phyloP scores from a whole-genome alignment of 108 stramenopile genomes.

The Mediolabrus comicus region DNA sequence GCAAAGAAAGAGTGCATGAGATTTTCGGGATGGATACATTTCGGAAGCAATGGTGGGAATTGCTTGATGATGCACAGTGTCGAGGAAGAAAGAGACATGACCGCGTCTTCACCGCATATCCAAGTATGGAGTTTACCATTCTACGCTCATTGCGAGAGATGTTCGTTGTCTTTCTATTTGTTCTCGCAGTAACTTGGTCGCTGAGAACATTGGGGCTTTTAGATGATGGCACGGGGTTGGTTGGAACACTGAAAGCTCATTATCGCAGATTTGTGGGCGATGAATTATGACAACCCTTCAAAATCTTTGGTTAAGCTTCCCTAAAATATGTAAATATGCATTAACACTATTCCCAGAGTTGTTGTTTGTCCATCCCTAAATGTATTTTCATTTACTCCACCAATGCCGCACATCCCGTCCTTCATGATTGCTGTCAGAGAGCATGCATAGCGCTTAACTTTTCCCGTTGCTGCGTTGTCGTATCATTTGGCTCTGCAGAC shows the following conservation, averaged over 20 bases:
- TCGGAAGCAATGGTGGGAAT: slow-evolving; percentile 57
- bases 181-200: slow-evolving; percentile 16
- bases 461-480: background rate
- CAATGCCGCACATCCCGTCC: background rate
- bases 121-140: slow-evolving; percentile 16
- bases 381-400: background rate
- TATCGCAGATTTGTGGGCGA: background rate
- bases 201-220: slow-evolving; percentile 5
- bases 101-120: slow-evolving; percentile 13
- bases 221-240: background rate
- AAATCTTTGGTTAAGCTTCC: background rate
- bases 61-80: slow-evolving; percentile 46
- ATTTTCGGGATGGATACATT: slow-evolving; percentile 72
- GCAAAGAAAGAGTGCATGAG: slow-evolving; percentile 58
- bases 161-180: slow-evolving; percentile 18
- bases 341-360: background rate
- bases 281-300: background rate
- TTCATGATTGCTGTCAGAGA: background rate
- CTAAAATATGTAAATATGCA: background rate
- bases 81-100: slow-evolving; percentile 34
- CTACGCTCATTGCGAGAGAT: slow-evolving; percentile 22
- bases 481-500: background rate
- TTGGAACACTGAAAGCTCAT: slow-evolving; percentile 1
- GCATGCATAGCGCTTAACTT: background rate
- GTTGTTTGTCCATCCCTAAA: background rate